phyloP scores from a whole-genome alignment of 208 protist species.

The Vickermania ingenoplastis region DNA sequence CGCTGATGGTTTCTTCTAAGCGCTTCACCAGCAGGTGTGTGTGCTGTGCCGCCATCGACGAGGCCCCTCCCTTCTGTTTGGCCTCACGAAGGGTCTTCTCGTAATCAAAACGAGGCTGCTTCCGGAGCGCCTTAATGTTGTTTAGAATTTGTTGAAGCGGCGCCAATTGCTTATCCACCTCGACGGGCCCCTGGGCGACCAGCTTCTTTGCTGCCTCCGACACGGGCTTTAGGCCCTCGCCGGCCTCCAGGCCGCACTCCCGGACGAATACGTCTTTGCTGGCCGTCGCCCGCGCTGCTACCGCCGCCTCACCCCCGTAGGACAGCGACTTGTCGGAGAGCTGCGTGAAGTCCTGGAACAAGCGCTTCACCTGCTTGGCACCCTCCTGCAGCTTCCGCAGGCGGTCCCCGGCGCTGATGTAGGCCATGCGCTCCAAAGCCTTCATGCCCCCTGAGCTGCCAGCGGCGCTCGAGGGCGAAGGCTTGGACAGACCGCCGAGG shows the following conservation, averaged over 20 bases:
- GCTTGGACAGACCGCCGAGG: not conserved
- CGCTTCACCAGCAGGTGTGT: constrained; percentile 1
- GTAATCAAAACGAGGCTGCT: constrained; percentile 1
- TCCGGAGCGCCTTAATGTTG: not conserved
- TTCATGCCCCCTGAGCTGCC: not conserved
- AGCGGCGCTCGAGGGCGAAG: not conserved
- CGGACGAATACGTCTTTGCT: not conserved
- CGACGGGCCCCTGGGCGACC: not conserved
- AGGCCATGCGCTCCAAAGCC: not conserved
- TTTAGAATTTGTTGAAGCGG: not conserved
- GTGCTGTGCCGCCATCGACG: not conserved
- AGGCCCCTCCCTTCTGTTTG: not conserved
- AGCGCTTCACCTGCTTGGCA: constrained; percentile 2
- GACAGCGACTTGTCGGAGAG: not conserved
- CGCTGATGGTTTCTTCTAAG: not conserved
- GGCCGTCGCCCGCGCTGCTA: not conserved
- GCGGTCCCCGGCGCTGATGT: constrained; percentile 1
- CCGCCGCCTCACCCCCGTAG: not conserved
- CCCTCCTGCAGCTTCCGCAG: constrained; percentile 1
- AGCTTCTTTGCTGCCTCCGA: not conserved
- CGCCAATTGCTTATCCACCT: not conserved
- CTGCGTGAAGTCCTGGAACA: not conserved
- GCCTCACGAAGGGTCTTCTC: not conserved
- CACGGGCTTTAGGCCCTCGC: not conserved
- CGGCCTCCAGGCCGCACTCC: not conserved